Conservation (phyloP, 257 asterid species). For the Ligustrum vulgare region DNA sequence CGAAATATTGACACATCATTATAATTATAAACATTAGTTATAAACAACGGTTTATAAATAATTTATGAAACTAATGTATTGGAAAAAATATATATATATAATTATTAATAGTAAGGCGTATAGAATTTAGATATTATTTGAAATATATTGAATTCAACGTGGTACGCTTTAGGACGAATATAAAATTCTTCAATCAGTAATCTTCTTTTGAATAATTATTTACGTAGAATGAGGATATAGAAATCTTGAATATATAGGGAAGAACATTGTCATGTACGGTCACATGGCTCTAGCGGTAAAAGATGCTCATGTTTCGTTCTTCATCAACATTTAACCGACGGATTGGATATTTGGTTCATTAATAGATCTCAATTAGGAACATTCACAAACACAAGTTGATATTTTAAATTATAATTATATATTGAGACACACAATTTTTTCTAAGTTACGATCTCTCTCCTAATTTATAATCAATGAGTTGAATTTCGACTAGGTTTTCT, state of each 20-base stretch:
- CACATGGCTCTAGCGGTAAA: constrained; percentile 19
- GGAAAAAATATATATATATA: too few relatives aligned
- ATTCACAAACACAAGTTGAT: neutral
- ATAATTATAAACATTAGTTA: too few relatives aligned
- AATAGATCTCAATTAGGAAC: too few relatives aligned
- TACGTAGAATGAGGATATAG: constrained; percentile 15
- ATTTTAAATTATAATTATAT: too few relatives aligned
- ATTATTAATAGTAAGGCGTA: neutral
- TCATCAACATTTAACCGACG: neutral
- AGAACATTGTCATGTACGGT: constrained; percentile 17
- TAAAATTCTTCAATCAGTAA: neutral
- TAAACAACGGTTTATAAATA: too few relatives aligned
- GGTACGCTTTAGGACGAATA: neutral
- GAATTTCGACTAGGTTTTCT: too few relatives aligned
- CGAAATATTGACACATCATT: too few relatives aligned
- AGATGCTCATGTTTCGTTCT: constrained; percentile 12
- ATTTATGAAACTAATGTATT: too few relatives aligned
- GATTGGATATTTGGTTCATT: neutral
- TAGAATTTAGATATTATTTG: neutral
- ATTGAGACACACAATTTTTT: too few relatives aligned
- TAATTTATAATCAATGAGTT: too few relatives aligned
- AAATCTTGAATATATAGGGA: constrained; percentile 2
- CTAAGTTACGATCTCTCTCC: too few relatives aligned
- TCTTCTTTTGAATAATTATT: constrained; percentile 5
- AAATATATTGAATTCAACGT: neutral